Base-by-base conservation (phyloP, 2,329 filamentous ascomycete genomes). In the Cercospora sesami region DNA sequence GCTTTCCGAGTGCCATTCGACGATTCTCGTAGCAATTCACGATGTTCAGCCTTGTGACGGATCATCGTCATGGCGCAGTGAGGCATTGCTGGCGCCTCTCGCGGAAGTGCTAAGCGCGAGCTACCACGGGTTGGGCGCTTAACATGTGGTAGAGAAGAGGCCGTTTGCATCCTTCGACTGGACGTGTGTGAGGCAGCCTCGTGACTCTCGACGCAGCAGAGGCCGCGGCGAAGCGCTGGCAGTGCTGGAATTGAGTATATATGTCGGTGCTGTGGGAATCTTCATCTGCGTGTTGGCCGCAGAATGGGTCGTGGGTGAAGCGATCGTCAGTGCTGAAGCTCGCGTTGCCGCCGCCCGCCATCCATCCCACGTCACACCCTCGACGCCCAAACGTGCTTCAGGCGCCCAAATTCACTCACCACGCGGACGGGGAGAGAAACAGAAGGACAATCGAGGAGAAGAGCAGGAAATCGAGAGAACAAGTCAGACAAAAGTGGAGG, bases 51-150 rank as follows among this genome's bases (percentile, higher is more conserved):
- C 9, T 21, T 18, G 18, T 59, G 55, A 33, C 31, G 55, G 16
- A 14, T 5, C 7, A 9, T 21, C 16, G 30, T 14, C 55, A 58
- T 57, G 21, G n/a, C 7, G 23, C 28, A 33, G 55, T 33, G 55
- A 59, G 48, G 61, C 48, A 63, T 31, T 30, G 33, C 51, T 55
- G 53, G 62, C 51, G 62, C 62, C 21, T 64, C 51, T 33, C 31
- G 62, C 62, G 51, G 62, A 58, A 45, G n/a, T 18, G 23, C 30
- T 63, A 58, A 21, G 51, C 28, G 51, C 62, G 48, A 28, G 51
- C 53, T 58, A 53, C 33, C 55, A 36, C 12, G 30, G 21, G n/a
- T n/a, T 45, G 48, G 62, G 62, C 62, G 62, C 62, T 59, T 64
- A 64, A 57, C 31, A 14, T 10, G 23, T 55, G 23, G 23, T 30